Base-by-base conservation (phyloP, 73 alveolate species). In the Uronychia setigera region DNA sequence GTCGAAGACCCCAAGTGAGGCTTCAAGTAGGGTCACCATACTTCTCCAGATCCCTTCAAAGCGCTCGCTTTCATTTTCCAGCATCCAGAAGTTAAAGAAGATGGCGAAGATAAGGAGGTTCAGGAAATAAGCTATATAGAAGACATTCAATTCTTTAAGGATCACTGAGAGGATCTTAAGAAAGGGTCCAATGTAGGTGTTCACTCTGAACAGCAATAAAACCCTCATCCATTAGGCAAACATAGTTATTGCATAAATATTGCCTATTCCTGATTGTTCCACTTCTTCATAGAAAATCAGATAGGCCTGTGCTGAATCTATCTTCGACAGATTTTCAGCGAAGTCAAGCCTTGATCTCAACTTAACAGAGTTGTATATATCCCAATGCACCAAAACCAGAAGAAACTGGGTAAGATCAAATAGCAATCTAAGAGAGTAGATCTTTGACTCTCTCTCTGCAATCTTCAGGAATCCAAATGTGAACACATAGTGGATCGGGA, bases 1-100 rank as follows among this genome's bases (percentile, higher is more conserved):
- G 31, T 67, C 28, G 28, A 67, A 67, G 19, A 67, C 79, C 19
- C 79, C 79, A 9, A 67, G 31, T 67, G 79, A 67, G 28, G 79
- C 79, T 13, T 29, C 19, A n/a, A 67, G 28, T 14, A 67, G 79
- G 19, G 79, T 67, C 5, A 67, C 31, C 19, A 67, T 67, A n/a
- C 32, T 14, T 13, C 28, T 67, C 79, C 79, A 67, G 31, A 67
- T n/a, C 19, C 34, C 5, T 26, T n/a, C 31, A 67, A 67, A 67
- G 19, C n/a, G n/a, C n/a, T n/a, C n/a, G n/a, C n/a, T n/a, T n/a
- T n/a, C n/a, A n/a, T n/a, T n/a, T n/a, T n/a, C n/a, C n/a, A n/a
- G n/a, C n/a, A n/a, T n/a, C n/a, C n/a, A n/a, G n/a, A n/a, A n/a
- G n/a, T n/a, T n/a, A n/a, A n/a, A n/a, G n/a, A n/a, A n/a, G n/a